Conservation (phyloP, 371 early-diverging fungal species). For the Mucor racemosus region DNA sequence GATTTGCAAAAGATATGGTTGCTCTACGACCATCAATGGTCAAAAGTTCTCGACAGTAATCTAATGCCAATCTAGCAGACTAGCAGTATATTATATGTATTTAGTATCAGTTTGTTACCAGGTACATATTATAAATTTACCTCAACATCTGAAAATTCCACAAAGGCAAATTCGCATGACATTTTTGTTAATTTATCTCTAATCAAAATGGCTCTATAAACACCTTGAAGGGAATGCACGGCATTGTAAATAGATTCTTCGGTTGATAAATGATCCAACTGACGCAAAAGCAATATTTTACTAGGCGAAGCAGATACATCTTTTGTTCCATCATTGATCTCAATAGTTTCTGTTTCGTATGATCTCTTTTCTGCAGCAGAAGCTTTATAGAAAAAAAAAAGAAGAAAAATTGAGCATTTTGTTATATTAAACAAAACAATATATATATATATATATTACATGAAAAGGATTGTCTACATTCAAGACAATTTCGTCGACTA, state of each 20-base stretch:
- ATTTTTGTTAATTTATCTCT: constrained; percentile 58
- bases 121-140: constrained; percentile 14
- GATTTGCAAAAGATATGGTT: constrained; percentile 47
- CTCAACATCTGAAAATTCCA: constrained; percentile 48
- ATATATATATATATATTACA: constrained; percentile 14
- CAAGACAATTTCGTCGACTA: constrained; percentile 43
- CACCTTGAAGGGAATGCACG: constrained; percentile 30
- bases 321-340: constrained; percentile 57
- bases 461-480: constrained; percentile 41
- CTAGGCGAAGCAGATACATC: constrained; percentile 50
- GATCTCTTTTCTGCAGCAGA: constrained; percentile 36
- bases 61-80: constrained; percentile 38
- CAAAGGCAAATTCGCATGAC: constrained; percentile 64
- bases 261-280: constrained; percentile 58
- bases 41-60: constrained; percentile 30
- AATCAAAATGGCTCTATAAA: constrained; percentile 48
- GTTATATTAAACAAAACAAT: not conserved
- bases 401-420: not conserved
- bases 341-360: constrained; percentile 38
- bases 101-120: not conserved
- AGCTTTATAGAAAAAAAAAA: constrained; percentile 9
- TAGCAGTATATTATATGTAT: constrained; percentile 1
- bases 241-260: constrained; percentile 55
- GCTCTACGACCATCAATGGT: constrained; percentile 46
- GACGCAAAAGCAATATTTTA: constrained; percentile 50